Conservation (phyloP, 176 grass and related monocot genomes). For the Rhipidocladum racemiflorum region DNA sequence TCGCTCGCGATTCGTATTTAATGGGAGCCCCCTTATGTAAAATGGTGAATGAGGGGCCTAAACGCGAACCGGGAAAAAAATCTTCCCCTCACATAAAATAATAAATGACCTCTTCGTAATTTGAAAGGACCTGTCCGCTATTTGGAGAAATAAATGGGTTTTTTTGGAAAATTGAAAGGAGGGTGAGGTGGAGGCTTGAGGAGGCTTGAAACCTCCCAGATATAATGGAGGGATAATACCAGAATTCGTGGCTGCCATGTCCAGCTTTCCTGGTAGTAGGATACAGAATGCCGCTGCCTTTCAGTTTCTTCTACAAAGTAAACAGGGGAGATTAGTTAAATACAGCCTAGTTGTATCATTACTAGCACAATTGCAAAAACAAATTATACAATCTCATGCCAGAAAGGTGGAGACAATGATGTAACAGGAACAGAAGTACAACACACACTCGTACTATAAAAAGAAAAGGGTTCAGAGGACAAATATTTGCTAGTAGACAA, state of each 20-base stretch:
- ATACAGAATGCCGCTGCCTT: background rate
- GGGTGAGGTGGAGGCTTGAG: too few species aligned
- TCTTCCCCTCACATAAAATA: too few species aligned
- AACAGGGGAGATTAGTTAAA: background rate
- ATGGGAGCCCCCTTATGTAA: too few species aligned
- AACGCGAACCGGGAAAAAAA: too few species aligned
- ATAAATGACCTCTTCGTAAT: too few species aligned
- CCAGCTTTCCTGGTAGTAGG: background rate
- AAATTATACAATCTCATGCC: background rate
- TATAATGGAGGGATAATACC: too few species aligned
- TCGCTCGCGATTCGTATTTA: too few species aligned
- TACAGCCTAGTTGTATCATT: background rate
- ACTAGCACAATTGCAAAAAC: background rate
- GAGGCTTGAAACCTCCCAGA: too few species aligned
- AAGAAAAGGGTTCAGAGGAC: background rate
- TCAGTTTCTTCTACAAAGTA: conserved; percentile 13
- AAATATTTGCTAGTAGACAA: background rate
- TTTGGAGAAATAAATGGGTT: too few species aligned
- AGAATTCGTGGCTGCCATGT: background rate
- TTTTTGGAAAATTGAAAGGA: too few species aligned
- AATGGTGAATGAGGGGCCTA: too few species aligned
- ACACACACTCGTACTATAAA: background rate
- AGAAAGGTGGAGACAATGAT: background rate
- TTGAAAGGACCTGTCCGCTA: too few species aligned
- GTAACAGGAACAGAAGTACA: background rate